phyloP scores from a whole-genome alignment of 129 eudicot genomes.

The Flaveria robusta region DNA sequence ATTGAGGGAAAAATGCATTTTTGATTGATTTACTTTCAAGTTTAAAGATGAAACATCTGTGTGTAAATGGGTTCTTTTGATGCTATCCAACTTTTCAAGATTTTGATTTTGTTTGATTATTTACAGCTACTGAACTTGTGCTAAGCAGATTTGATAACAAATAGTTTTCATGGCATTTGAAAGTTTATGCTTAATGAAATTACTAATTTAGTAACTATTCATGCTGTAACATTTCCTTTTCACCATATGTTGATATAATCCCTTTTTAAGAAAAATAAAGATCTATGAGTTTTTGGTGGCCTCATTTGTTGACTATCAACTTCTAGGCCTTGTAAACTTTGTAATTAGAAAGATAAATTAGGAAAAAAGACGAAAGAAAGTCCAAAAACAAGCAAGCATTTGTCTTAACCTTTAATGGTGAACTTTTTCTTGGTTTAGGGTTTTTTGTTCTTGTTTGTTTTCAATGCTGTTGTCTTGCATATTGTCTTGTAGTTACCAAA shows the following conservation, averaged over 20 bases:
- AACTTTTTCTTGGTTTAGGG: constrained; percentile 35
- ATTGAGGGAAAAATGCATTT: not conserved
- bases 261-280: constrained; percentile 30
- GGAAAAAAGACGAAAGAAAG: constrained; percentile 32
- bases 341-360: constrained; percentile 18
- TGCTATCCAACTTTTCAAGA: not conserved
- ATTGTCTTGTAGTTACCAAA: constrained; percentile 34
- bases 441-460: constrained; percentile 29
- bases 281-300: constrained; percentile 33
- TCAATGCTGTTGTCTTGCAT: constrained; percentile 31
- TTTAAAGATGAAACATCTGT: not conserved
- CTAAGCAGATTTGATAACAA: constrained; percentile 22
- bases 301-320: constrained; percentile 44
- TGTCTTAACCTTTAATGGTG: constrained; percentile 26
- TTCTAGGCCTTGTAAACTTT: constrained; percentile 13
- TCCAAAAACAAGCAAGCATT: constrained; percentile 20
- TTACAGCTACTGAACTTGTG: constrained; percentile 11
- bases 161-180: not conserved
- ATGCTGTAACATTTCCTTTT: constrained; percentile 30
- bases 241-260: constrained; percentile 11
- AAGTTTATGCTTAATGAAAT: constrained; percentile 16
- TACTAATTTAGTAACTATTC: constrained; percentile 26
- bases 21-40: not conserved
- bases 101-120: not conserved
- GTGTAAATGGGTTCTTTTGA: constrained; percentile 6